phyloP scores from a whole-genome alignment of 2,329 filamentous ascomycete species.

The Ceratocystis lukuohia region DNA sequence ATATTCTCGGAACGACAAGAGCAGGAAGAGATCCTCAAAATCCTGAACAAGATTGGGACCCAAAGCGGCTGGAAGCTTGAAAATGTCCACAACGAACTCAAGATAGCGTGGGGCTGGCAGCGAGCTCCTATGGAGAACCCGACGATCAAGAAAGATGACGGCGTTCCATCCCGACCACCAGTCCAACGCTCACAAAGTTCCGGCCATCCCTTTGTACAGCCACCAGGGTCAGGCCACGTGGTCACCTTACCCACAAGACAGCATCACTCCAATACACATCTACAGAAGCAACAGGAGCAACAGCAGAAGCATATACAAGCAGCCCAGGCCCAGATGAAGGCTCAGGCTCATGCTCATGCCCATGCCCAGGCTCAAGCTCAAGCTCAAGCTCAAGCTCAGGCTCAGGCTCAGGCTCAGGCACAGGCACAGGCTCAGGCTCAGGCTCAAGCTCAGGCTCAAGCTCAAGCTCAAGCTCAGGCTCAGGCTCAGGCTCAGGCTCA shows the following conservation, averaged over 20 bases:
- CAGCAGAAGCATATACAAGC: constrained; percentile 18
- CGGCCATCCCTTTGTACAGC: neutral
- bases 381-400: constrained; percentile 6
- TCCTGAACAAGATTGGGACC: constrained; percentile 60
- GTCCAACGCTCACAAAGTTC: constrained; percentile 8
- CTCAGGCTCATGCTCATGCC: constrained; percentile 5
- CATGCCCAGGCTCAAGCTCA: constrained; percentile 5
- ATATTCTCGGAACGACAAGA: constrained; percentile 55
- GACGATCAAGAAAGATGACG: neutral
- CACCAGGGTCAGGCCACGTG: neutral
- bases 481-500: constrained; percentile 4
- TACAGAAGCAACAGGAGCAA: constrained; percentile 18
- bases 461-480: constrained; percentile 12
- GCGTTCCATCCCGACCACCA: neutral
- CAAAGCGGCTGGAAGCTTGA: constrained; percentile 69
- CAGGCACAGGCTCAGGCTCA: constrained; percentile 4
- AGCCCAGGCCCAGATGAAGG: constrained; percentile 15
- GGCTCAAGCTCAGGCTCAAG: neutral
- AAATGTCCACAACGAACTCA: constrained; percentile 59
- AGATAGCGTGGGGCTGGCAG: constrained; percentile 65
- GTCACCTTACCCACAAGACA: constrained; percentile 14
- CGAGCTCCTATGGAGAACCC: neutral
- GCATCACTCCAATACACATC: constrained; percentile 11
- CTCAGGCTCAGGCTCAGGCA: constrained; percentile 11
- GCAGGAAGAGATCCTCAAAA: constrained; percentile 66